Conservation (phyloP, 192 early-diverging fungal species). For the Coemansia sp. region DNA sequence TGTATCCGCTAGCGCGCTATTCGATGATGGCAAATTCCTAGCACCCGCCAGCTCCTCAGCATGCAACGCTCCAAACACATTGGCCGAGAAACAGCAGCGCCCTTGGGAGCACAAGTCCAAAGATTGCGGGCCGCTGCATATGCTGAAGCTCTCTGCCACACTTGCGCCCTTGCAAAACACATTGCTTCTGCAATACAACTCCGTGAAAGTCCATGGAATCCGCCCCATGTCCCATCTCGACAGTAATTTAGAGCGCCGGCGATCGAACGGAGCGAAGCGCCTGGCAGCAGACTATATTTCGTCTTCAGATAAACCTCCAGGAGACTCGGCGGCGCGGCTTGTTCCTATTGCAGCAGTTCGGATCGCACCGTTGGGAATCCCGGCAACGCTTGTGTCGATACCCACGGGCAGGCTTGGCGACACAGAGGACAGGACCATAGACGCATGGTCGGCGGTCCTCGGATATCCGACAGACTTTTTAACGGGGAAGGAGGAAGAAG, state of each 20-base stretch:
- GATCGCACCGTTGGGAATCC: constrained; percentile 35
- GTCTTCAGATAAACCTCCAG: background rate
- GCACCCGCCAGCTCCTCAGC: background rate
- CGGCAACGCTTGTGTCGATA: constrained; percentile 25
- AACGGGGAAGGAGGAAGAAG: background rate
- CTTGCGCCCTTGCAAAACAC: constrained; percentile 9
- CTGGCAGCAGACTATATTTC: background rate
- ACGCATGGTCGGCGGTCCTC: constrained; percentile 35
- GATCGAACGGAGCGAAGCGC: background rate
- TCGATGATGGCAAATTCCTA: constrained; percentile 2
- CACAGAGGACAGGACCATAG: constrained; percentile 20
- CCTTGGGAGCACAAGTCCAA: background rate
- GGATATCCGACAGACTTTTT: constrained; percentile 28
- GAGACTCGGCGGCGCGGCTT: constrained; percentile 2
- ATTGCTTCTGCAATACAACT: constrained; percentile 30
- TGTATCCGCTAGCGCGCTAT: constrained; percentile 12
- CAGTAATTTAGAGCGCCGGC: background rate
- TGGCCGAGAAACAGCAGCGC: background rate
- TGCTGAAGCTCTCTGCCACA: background rate
- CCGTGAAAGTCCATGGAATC: constrained; percentile 6
- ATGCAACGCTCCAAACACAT: background rate
- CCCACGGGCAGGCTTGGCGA: constrained; percentile 16
- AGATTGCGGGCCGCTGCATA: background rate
- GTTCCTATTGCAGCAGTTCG: constrained; percentile 12
- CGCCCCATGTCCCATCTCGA: constrained; percentile 14